These are phyloP conservation scores for Colletotrichum liriopes DNA, from an alignment of 2,329 filamentous ascomycete species.

Conservation along the genomic window DNA sequence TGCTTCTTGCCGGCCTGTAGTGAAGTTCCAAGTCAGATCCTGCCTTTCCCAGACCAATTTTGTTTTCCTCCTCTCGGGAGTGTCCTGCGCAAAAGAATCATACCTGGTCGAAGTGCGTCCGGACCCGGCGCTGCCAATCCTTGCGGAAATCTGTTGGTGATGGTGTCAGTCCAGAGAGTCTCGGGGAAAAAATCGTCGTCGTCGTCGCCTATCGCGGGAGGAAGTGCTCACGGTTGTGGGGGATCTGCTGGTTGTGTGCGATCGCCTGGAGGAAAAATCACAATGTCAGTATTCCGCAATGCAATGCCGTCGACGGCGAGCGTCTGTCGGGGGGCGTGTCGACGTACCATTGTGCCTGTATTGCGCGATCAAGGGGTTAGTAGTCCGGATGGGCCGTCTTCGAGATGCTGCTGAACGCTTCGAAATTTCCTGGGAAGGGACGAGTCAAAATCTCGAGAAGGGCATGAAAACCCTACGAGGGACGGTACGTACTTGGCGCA, in stretches of 20 bases:
- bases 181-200: slow-evolving; percentile 30
- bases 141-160: slow-evolving; percentile 88
- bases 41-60: slow-evolving; percentile 32
- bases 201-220: slow-evolving; percentile 44
- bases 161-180: slow-evolving; percentile 56
- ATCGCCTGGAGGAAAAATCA: slow-evolving; percentile 72
- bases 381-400: slow-evolving; percentile 42
- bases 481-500: slow-evolving; percentile 38
- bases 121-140: slow-evolving; percentile 99
- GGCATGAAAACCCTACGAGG: slow-evolving; percentile 61
- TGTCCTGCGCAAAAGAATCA: slow-evolving; percentile 48
- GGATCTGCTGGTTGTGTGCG: slow-evolving; percentile 99
- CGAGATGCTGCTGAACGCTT: slow-evolving; percentile 41
- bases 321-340: slow-evolving; percentile 8
- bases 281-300: slow-evolving; percentile 31
- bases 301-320: slow-evolving; percentile 21
- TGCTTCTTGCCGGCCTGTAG: slow-evolving; percentile 93
- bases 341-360: slow-evolving; percentile 68
- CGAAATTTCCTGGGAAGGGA: slow-evolving; percentile 50
- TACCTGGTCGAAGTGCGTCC: slow-evolving; percentile 99
- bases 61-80: slow-evolving; percentile 43
- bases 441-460: slow-evolving; percentile 58
- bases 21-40: slow-evolving; percentile 44
- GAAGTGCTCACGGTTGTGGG: slow-evolving; percentile 86
- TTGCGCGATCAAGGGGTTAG: slow-evolving; percentile 61